A percentile compares a stretch with the other conserved stretches of the same genome.
Evolutionary conservation across 2,329 filamentous ascomycete species (phyloP).

Genomic region (Fusarium xyrophilum): DNA sequence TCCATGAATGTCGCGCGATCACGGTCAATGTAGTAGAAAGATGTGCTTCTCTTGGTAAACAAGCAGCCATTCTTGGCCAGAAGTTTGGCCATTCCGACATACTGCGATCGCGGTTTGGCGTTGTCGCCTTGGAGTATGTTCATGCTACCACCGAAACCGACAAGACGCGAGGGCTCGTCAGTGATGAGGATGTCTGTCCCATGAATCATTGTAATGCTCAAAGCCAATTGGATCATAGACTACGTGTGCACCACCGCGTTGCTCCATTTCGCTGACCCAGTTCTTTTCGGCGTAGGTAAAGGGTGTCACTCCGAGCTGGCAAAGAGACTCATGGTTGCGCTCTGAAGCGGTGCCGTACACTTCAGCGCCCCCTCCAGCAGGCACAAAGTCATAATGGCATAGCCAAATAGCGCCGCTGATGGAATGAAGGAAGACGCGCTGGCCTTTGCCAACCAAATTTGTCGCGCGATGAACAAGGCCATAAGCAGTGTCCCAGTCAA

Average conservation of each 20-base stretch:
- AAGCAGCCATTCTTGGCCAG: slow-evolving; percentile 41
- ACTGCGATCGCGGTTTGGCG: slow-evolving; percentile 45
- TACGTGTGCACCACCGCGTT: slow-evolving; percentile 54
- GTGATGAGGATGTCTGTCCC: slow-evolving; percentile 50
- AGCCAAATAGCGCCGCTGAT: slow-evolving; percentile 58
- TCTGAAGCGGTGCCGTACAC: slow-evolving; percentile 58
- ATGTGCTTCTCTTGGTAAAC: slow-evolving; percentile 43
- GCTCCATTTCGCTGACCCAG: slow-evolving; percentile 56
- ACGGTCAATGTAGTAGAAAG: slow-evolving; percentile 48
- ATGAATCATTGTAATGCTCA: slow-evolving; percentile 59
- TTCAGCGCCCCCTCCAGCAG: slow-evolving; percentile 54
- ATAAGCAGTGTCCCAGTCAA: slow-evolving; percentile 56
- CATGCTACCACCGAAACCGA: slow-evolving; percentile 51
- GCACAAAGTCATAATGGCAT: slow-evolving; percentile 51
- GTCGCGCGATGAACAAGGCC: slow-evolving; percentile 48
- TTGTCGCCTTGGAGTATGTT: slow-evolving; percentile 38
- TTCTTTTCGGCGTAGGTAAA: slow-evolving; percentile 58
- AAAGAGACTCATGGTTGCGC: slow-evolving; percentile 53
- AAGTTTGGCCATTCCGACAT: slow-evolving; percentile 46
- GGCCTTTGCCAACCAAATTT: slow-evolving; percentile 49
- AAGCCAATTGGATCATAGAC: slow-evolving; percentile 59
- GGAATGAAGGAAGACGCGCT: slow-evolving; percentile 59
- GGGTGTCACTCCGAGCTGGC: slow-evolving; percentile 49
- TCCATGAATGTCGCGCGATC: slow-evolving; percentile 45
- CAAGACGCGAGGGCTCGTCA: slow-evolving; percentile 47